Conservation (phyloP, 2,329 filamentous ascomycete species). For the Fusarium globosum region DNA sequence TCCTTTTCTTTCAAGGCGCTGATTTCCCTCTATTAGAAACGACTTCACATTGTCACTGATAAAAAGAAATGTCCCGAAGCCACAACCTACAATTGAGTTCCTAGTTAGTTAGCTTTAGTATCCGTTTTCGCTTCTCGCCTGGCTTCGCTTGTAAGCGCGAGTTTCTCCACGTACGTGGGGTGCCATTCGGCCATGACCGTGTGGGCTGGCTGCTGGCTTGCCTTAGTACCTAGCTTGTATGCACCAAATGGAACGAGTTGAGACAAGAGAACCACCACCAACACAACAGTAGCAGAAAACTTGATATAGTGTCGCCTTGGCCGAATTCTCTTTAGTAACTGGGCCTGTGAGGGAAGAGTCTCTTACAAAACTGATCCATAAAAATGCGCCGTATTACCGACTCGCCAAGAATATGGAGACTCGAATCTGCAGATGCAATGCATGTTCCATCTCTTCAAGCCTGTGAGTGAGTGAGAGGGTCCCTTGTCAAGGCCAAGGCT, state of each 20-base stretch:
- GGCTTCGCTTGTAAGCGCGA: constrained; percentile 38
- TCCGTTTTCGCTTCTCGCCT: constrained; percentile 28
- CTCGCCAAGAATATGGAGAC: constrained; percentile 11
- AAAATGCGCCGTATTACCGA: constrained; percentile 5
- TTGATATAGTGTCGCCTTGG: constrained; percentile 4
- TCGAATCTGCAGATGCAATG: constrained; percentile 23
- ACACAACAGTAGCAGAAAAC: constrained; percentile 11
- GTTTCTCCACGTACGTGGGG: constrained; percentile 42
- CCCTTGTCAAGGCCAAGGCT: constrained; percentile 9
- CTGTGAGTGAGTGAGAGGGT: constrained; percentile 1
- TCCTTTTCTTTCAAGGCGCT: neutral
- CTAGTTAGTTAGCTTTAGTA: constrained; percentile 6
- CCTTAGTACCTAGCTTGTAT: neutral
- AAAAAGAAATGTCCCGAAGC: constrained; percentile 11
- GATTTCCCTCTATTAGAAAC: neutral
- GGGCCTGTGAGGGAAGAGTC: neutral
- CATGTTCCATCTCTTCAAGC: constrained; percentile 18
- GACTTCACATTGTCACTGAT: constrained; percentile 29
- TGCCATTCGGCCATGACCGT: constrained; percentile 43
- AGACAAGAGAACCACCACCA: neutral
- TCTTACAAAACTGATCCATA: neutral
- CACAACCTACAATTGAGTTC: constrained; percentile 30
- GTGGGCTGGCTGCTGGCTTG: constrained; percentile 1
- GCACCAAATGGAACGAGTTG: neutral
- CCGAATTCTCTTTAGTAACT: neutral